These are phyloP conservation scores for Mycena capillaripes DNA, from an alignment of 768 basidiomycete genomes.

Conservation along the genomic window DNA sequence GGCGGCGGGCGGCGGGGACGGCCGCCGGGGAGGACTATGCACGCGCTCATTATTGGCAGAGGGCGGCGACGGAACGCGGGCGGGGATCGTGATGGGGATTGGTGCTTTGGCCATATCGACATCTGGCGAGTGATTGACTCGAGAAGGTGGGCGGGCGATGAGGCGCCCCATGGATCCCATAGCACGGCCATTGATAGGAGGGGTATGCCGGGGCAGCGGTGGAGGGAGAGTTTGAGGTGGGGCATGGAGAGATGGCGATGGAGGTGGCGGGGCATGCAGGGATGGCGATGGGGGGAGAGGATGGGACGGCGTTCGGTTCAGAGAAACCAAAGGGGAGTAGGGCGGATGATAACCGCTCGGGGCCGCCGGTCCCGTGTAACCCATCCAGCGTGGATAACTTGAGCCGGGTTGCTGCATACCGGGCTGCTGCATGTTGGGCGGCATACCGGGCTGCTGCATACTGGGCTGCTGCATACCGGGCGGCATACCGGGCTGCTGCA, in stretches of 20 bases:
- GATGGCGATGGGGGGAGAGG: conserved; percentile 5
- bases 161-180: neutral
- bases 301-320: conserved; percentile 19
- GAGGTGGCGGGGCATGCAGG: neutral
- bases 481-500: too few relatives aligned
- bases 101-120: conserved; percentile 15
- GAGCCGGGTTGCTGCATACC: neutral
- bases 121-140: conserved; percentile 9
- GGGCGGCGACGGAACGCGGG: conserved; percentile 6
- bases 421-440: too few relatives aligned
- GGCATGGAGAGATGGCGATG: neutral
- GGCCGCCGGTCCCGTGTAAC: conserved; percentile 10
- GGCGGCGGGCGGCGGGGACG: neutral
- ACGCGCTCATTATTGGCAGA: conserved; percentile 1
- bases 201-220: neutral
- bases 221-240: conserved; percentile 2
- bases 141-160: conserved; percentile 9
- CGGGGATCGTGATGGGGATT: neutral
- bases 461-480: too few relatives aligned
- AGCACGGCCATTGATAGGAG: neutral
- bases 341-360: conserved; percentile 26
- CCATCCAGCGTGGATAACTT: conserved; percentile 33
- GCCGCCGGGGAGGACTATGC: neutral
- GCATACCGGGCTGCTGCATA: too few relatives aligned
- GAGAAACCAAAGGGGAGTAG: conserved; percentile 30